Percentiles rank a stretch among this genome's conserved stretches.
These are phyloP conservation scores for Pythium periplocum DNA, from an alignment of 352 stramenopile species.

Conservation along the genomic window DNA sequence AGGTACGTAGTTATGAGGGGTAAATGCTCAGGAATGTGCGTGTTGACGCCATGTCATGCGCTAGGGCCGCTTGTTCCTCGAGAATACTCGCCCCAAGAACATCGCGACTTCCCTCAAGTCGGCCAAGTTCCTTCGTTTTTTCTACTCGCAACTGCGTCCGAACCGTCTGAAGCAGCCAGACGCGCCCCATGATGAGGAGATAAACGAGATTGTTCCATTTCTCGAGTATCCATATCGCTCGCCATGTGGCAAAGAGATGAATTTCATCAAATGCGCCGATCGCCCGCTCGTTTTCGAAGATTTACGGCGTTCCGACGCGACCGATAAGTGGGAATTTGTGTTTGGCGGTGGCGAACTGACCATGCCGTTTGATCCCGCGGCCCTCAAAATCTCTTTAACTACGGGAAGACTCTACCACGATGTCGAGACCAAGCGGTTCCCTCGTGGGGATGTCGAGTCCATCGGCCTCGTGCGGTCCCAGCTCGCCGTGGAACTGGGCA, in stretches of 20 bases:
- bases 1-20: slow-evolving; percentile 24
- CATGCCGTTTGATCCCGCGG: slow-evolving; percentile 46
- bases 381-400: slow-evolving; percentile 52
- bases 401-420: slow-evolving; percentile 75
- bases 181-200: not conserved
- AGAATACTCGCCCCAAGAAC: slow-evolving; percentile 81
- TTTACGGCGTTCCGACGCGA: slow-evolving; percentile 23
- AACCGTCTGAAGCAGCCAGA: slow-evolving; percentile 15
- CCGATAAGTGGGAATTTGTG: slow-evolving; percentile 30
- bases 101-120: slow-evolving; percentile 82
- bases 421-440: slow-evolving; percentile 42
- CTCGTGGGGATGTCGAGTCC: slow-evolving; percentile 19
- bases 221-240: slow-evolving; percentile 70
- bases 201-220: slow-evolving; percentile 25
- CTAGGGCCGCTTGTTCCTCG: slow-evolving; percentile 66
- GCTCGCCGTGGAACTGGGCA: slow-evolving; percentile 61
- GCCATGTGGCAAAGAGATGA: slow-evolving; percentile 79
- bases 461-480: slow-evolving; percentile 67
- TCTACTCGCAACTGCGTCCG: slow-evolving; percentile 61
- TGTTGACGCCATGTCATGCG: not conserved
- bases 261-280: slow-evolving; percentile 85
- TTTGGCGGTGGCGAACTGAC: slow-evolving; percentile 53
- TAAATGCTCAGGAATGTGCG: no score
- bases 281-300: slow-evolving; percentile 74
- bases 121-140: slow-evolving; percentile 77